Evolutionary conservation across 371 early-diverging fungal genomes (phyloP), one percentile per base, ranked within the genome.

Genomic region (Rhizopus microsporus): DNA sequence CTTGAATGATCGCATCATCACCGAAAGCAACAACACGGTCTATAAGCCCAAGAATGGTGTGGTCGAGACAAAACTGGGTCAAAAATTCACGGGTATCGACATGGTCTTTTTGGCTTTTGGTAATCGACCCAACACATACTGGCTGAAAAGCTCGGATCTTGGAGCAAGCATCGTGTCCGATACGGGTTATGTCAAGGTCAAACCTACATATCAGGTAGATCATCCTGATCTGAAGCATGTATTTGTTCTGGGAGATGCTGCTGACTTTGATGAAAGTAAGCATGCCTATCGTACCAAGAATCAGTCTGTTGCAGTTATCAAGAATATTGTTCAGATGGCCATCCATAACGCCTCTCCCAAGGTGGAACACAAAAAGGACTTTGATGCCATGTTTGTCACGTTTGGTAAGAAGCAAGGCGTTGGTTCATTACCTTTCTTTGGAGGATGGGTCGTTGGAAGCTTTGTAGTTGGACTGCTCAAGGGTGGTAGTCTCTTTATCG

Each of bases 161-260:
- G 55, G 60, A 10, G 15, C 50, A n/a, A 66, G 65, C 0, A 40
- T 65, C 38, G 38, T 67, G 0, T 32, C 37, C 7, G 31, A 29
- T 6, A 63, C 53, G 31, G 70, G 70, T 0, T 73, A 57, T 16
- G 49, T 73, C 53, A 61, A 64, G 23, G 87, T 88, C 39, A 71
- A 59, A 29, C 68, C 78, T 4, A 84, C 86, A 5, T 70, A 85
- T 7, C 88, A 88, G 63, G 68, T 88, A 5, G 72, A 77, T 32
- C 54, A 68, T 4, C 51, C 60, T 31, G 61, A 54, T 12, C 62
- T 65, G 7, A 62, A 69, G 6, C 64, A 83, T 54, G 75, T 85
- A 31, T 88, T 83, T 65, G 84, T 78, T 3, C 32, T 81, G 5
- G 88, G 88, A 38, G 88, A 88, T 56, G 81, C 68, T 32, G 80